Conservation (phyloP, 371 early-diverging fungal genomes). For the Coemansia sp. region DNA sequence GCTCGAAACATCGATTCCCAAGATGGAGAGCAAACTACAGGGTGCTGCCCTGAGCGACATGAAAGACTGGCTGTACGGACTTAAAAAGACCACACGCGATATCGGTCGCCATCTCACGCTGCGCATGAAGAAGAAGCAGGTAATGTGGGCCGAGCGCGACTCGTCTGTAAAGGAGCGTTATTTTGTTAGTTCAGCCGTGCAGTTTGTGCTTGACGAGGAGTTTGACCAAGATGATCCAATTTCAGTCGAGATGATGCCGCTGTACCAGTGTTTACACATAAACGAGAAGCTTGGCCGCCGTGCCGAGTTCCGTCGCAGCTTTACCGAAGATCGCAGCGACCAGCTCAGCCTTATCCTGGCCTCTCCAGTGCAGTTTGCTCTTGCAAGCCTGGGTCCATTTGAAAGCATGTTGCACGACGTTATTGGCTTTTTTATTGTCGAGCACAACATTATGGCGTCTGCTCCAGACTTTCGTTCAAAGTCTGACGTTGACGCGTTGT, state of each 20-base stretch:
- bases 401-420: conserved; percentile 80
- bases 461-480: conserved; percentile 90
- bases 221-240: conserved; percentile 72
- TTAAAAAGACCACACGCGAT: conserved; percentile 76
- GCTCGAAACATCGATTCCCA: conserved; percentile 65
- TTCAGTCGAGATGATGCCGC: conserved; percentile 87
- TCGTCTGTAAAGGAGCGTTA: conserved; percentile 42
- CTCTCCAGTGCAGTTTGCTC: conserved; percentile 46
- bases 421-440: conserved; percentile 95
- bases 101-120: conserved; percentile 85
- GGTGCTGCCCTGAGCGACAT: conserved; percentile 81
- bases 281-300: conserved; percentile 86
- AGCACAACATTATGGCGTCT: conserved; percentile 84
- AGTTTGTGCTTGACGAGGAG: conserved; percentile 85
- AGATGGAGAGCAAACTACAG: conserved; percentile 79
- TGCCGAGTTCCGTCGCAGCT: conserved; percentile 81
- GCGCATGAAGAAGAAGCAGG: conserved; percentile 70
- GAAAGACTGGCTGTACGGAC: conserved; percentile 87
- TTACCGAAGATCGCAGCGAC: conserved; percentile 86
- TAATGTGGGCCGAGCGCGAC: conserved; percentile 49
- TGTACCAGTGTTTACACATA: conserved; percentile 95
- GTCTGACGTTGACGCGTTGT: conserved; percentile 83
- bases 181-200: conserved; percentile 80
- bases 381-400: conserved; percentile 69
- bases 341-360: conserved; percentile 38